Conservation (phyloP, 345 rosid genomes). For the Arabis hirsuta region DNA sequence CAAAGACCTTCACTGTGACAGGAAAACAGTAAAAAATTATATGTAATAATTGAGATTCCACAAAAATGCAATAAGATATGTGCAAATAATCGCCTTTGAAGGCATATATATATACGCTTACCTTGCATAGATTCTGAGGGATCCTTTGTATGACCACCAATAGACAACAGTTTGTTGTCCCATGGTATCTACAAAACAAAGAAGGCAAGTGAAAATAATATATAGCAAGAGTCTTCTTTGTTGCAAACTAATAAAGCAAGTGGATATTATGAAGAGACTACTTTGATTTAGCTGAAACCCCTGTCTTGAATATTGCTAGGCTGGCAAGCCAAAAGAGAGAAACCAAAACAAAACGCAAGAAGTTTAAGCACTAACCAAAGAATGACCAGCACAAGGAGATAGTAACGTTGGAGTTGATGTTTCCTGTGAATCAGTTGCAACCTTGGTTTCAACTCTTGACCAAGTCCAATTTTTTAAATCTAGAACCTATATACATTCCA, state of each 20-base stretch:
- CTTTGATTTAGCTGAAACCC: conserved; percentile 30
- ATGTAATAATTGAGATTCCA: conserved; percentile 20
- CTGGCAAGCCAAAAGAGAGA: conserved; percentile 23
- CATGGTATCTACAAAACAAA: conserved; percentile 71
- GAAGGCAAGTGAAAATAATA: conserved; percentile 22
- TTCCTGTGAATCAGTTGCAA: conserved; percentile 59
- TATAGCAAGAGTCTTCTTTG: conserved; percentile 31
- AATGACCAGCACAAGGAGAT: conserved; percentile 96
- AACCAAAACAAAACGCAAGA: conserved; percentile 27
- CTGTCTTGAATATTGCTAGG: conserved; percentile 27
- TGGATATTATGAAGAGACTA: conserved; percentile 33
- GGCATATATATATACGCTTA: conserved; percentile 34
- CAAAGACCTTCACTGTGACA: conserved; percentile 83
- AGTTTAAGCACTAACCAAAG: conserved; percentile 67
- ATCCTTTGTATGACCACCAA: conserved; percentile 96
- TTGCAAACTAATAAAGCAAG: conserved; percentile 34
- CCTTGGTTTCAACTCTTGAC: conserved; percentile 85
- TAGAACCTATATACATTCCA: conserved; percentile 65
- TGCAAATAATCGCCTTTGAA: conserved; percentile 11
- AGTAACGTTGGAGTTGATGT: conserved; percentile 52
- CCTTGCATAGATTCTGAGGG: conserved; percentile 90
- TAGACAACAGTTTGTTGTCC: conserved; percentile 87
- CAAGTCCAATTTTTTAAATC: conserved; percentile 97
- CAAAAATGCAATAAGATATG: conserved; percentile 15
- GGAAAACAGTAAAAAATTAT: conserved; percentile 32